These are phyloP conservation scores for Xylaria palmicola DNA, from an alignment of 495 filamentous ascomycete species.

Conservation along the genomic window DNA sequence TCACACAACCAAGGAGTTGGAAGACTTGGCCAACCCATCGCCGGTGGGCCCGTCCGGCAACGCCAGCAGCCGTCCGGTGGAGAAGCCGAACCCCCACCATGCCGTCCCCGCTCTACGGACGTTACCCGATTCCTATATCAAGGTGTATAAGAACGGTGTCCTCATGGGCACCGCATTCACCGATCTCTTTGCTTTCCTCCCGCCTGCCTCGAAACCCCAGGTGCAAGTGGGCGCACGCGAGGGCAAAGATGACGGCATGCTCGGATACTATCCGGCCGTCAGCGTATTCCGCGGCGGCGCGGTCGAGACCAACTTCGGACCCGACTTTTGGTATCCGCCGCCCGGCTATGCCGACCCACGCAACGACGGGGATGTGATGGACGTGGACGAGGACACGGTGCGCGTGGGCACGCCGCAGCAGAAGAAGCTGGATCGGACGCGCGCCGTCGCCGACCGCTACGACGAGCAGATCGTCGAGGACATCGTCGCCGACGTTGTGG, in stretches of 20 bases:
- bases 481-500: constrained; percentile 84
- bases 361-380: constrained; percentile 54
- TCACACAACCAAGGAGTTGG: constrained; percentile 81
- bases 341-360: constrained; percentile 39
- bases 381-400: constrained; percentile 30
- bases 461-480: constrained; percentile 96
- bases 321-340: constrained; percentile 85
- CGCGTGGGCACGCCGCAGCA: constrained; percentile 8
- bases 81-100: constrained; percentile 67
- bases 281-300: constrained; percentile 89
- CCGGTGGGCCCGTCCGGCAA: constrained; percentile 48
- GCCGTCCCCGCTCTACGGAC: constrained; percentile 72
- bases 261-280: constrained; percentile 93
- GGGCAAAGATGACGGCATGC: constrained; percentile 83
- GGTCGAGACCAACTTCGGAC: constrained; percentile 88
- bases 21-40: constrained; percentile 77
- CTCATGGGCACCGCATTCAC: constrained; percentile 85
- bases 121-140: constrained; percentile 80
- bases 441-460: constrained; percentile 74
- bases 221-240: constrained; percentile 72
- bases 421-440: constrained; percentile 34
- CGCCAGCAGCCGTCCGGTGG: constrained; percentile 38
- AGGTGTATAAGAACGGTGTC: constrained; percentile 87
- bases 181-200: constrained; percentile 86
- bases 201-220: constrained; percentile 81